Base-by-base conservation (phyloP, 2,329 filamentous ascomycete genomes). In the Lasiodiplodia gonubiensis region DNA sequence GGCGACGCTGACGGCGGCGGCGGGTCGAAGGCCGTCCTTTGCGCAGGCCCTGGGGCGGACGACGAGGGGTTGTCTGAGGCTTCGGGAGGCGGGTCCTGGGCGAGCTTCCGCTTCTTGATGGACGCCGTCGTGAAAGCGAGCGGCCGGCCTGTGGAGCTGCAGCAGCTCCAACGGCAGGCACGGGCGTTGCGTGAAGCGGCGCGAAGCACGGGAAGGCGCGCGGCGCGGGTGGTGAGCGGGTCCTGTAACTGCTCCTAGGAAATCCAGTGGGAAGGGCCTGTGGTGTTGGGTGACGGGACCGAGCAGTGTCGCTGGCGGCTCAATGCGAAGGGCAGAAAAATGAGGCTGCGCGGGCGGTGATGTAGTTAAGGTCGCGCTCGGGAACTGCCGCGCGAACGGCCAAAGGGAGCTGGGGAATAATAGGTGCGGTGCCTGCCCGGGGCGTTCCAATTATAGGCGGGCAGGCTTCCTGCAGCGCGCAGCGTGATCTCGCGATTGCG, bases 21-120 rank as follows among this genome's bases (percentile, higher is more conserved):
- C 33, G 33, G 46, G 59, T 61, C 48, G 68, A 67, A 67, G 68
- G 70, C 68, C 64, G 68, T 63, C 61, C 66, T 67, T 21, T 5
- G 48, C 16, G 49, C 37, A 16, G 51, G 35, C 49, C 14, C 8
- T 27, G 10, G 37, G 23, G 11, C 7, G 30, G 66, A 35, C 46
- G 49, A 33, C 27, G 30, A 21, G 30, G 12, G 27, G 25, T 37
- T 48, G 46, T 42, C 68, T 64, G 64, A 70, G 69, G 70, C 60
- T 68, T 63, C 67, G 53, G 70, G 67, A 46, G 46, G 67, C 42
- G 67, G 52, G 66, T 67, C 73, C 72, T 69, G 77, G 72, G 57
- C 78, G 70, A 80, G 79, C 80, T 80, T 83, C 70, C 81, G 80
- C 77, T 82, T 83, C 79, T 83, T 83, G 70, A 72, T 75, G 73